These are phyloP conservation scores for Suhomyces chickasaworum DNA, from an alignment of 1,139 yeast genomes.

Conservation along the genomic window DNA sequence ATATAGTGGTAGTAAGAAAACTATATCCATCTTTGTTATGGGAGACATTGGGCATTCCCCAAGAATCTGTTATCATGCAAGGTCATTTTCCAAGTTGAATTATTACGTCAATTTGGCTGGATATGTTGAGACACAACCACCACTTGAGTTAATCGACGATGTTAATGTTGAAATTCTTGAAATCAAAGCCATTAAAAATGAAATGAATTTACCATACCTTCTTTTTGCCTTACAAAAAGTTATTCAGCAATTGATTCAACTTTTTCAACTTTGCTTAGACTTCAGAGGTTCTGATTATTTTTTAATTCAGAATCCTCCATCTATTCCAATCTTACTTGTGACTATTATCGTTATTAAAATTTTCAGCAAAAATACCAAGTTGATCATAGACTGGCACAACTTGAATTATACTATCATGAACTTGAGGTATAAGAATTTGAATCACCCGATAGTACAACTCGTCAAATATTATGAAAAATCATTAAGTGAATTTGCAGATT, in stretches of 20 bases:
- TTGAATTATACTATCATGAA: slow-evolving; percentile 83
- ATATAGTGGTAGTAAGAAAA: slow-evolving; percentile 34
- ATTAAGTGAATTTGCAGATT: slow-evolving; percentile 58
- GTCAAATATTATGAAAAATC: slow-evolving; percentile 58
- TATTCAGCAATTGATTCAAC: slow-evolving; percentile 49
- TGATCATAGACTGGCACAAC: slow-evolving; percentile 96
- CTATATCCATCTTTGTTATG: slow-evolving; percentile 76
- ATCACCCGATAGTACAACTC: slow-evolving; percentile 63
- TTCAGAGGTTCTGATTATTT: slow-evolving; percentile 68
- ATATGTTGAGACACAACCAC: slow-evolving; percentile 63
- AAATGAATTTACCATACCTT: slow-evolving; percentile 51
- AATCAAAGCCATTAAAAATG: slow-evolving; percentile 50
- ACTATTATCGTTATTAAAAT: slow-evolving; percentile 56
- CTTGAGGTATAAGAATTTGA: slow-evolving; percentile 54
- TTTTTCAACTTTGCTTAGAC: slow-evolving; percentile 50
- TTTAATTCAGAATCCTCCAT: slow-evolving; percentile 92
- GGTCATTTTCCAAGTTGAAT: slow-evolving; percentile 68
- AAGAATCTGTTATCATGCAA: slow-evolving; percentile 89
- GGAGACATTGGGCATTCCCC: slow-evolving; percentile 98
- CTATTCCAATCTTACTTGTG: slow-evolving; percentile 76
- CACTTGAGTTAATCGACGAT: slow-evolving; percentile 52
- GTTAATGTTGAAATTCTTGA: slow-evolving; percentile 54
- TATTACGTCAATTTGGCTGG: slow-evolving; percentile 86
- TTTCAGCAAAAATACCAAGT: slow-evolving; percentile 57
- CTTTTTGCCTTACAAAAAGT: slow-evolving; percentile 65